Percentiles rank a stretch among this genome's conserved stretches.
Evolutionary conservation across 1,139 yeast species (phyloP).

Genomic region (Kodamaea ohmeri): DNA sequence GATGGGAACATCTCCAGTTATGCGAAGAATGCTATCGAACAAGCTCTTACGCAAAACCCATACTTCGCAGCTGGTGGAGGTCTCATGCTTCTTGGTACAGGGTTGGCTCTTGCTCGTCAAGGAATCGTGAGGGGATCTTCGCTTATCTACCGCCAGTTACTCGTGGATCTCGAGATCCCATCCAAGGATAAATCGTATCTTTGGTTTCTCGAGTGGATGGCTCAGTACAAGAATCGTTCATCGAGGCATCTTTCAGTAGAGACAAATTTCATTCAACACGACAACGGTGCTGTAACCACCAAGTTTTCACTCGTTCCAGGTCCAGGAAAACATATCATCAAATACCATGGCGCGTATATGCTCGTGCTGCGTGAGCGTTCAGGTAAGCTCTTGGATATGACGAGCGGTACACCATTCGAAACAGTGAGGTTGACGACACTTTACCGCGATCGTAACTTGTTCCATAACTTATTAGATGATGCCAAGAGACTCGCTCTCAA

Average conservation of each 20-base stretch:
- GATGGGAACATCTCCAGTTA: not conserved
- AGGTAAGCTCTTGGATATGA: slow-evolving; percentile 83
- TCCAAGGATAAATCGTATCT: slow-evolving; percentile 89
- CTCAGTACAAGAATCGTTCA: slow-evolving; percentile 66
- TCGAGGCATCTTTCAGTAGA: slow-evolving; percentile 90
- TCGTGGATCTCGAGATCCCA: slow-evolving; percentile 91
- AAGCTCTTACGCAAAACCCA: slow-evolving; percentile 54
- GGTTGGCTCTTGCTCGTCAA: slow-evolving; percentile 72
- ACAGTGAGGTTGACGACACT: slow-evolving; percentile 90
- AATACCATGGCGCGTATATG: slow-evolving; percentile 86
- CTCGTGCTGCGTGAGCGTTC: slow-evolving; percentile 86
- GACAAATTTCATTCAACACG: slow-evolving; percentile 84
- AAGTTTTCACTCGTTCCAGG: slow-evolving; percentile 95
- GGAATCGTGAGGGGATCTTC: slow-evolving; percentile 64
- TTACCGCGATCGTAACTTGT: slow-evolving; percentile 73
- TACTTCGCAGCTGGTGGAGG: slow-evolving; percentile 98
- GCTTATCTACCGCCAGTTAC: slow-evolving; percentile 73
- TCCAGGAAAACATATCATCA: slow-evolving; percentile 88
- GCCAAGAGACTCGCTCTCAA: slow-evolving; percentile 83
- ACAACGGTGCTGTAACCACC: slow-evolving; percentile 87
- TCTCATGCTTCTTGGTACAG: slow-evolving; percentile 87
- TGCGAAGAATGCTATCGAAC: not conserved
- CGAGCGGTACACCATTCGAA: slow-evolving; percentile 92
- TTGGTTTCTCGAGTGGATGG: slow-evolving; percentile 98
- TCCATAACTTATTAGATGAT: slow-evolving; percentile 71